Evolutionary conservation across 2,329 filamentous ascomycete genomes (phyloP), one percentile per base, ranked within the genome.

Genomic region (Blastomyces parvus): DNA sequence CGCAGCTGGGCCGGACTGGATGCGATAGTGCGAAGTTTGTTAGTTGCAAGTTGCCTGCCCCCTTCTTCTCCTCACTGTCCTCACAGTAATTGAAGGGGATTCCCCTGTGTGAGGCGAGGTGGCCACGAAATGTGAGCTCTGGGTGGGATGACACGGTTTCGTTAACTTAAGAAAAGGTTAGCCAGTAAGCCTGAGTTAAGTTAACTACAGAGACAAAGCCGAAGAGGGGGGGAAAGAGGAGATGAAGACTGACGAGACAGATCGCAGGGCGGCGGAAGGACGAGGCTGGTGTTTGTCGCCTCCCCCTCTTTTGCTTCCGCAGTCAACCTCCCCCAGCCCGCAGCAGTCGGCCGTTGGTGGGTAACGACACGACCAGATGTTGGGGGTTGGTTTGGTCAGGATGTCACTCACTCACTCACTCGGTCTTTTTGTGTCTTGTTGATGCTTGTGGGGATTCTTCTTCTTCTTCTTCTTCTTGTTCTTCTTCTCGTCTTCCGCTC

Each of bases 301-400:
- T 57, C 36, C 55, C 55, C 55, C 55, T 57, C 30, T 57, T 57
- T 57, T 57, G 7, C 30, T 8, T 55, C 52, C 52, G 17, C 27
- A 36, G 14, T 52, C n/a, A 22, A 22, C 46, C 19, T 50, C 46
- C 30, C 25, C 11, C 27, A 11, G 48, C 25, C 25, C 14, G 50
- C 17, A 55, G 27, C 27, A 30, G 27, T 30, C 27, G 27, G 27
- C 27, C 27, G 27, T 4, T 30, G 27, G 27, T 30, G 27, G 27
- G 27, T 30, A 30, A 42, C 17, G 13, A 42, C 2, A 38, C 1
- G 36, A 38, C 9, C 9, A n/a, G 17, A 44, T 3, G 30, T 55
- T 55, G 52, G 52, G 17, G 27, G 52, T n/a, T 25, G 19, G n/a
- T 22, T 48, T 8, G 40, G 9, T 42, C 25, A 9, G n/a, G 3